Base-by-base conservation (phyloP, 805 yeast genomes). In the Clavispora fructus region DNA sequence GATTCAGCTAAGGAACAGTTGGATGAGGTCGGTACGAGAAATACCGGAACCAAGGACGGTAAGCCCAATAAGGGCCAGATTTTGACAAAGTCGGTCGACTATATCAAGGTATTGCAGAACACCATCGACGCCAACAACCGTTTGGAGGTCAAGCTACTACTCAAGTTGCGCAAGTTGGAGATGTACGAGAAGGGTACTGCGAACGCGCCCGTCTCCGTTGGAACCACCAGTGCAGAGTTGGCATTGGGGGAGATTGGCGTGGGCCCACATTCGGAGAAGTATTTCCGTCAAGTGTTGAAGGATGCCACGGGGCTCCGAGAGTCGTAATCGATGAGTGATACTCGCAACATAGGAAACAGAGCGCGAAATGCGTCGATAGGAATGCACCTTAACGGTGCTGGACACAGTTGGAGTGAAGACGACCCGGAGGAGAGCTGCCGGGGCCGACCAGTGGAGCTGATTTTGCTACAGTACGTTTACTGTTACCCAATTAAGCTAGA, bases 51-150 rank as follows among this genome's bases (percentile, higher is more conserved):
- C 0, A 85, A 83, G 52, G 92, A 85, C 56, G 94, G 92, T 2
- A 85, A 84, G 54, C 95, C 95, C 0, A 86, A 85, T 58, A 87
- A 87, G 64, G 95, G 95, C 1, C 92, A 85, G 60, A 85, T 87
- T 2, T 67, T 87, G 48, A 77, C 87, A 8, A 85, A 83, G 57
- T 78, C 88, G 0, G 90, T 86, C 2, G 90, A 84, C 50, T 86
- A 85, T 57, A 78, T 87, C 37, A 81, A 78, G 48, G 67, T 67
- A 49, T 63, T 87, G 31, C 95, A 87, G 60, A 81, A 79, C 49
- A 71, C 78, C 47, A 87, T 89, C 48, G 96, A 89, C 60, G 80
- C 79, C 46, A 85, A 81, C 55, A 89, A 89, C 64, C 71, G 92
- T 46, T 78, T 77, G 49, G 96, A 89, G 60, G 87, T 86, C 12